Percentiles rank a stretch among this genome's conserved stretches.
Conservation (phyloP, 2,329 filamentous ascomycete species). For the Aspergillus brunneoviolaceus region DNA sequence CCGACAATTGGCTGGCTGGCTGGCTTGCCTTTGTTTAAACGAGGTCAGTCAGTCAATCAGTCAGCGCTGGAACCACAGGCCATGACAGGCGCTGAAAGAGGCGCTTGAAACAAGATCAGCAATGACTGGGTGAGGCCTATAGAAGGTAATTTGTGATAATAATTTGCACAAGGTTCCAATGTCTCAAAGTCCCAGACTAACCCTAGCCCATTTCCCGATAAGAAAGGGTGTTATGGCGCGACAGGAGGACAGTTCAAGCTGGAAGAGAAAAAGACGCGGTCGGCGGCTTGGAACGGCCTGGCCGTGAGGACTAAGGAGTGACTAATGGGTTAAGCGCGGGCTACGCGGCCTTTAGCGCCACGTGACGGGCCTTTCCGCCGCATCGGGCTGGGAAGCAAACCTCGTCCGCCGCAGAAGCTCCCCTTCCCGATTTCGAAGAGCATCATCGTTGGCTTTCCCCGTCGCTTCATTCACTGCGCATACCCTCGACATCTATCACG, state of each 20-base stretch:
- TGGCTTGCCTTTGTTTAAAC: conserved; percentile 10
- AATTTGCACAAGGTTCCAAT: not conserved
- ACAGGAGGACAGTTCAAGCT: not conserved
- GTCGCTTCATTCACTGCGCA: conserved; percentile 17
- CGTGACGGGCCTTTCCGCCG: conserved; percentile 5
- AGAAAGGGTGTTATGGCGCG: not conserved
- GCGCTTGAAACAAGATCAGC: not conserved
- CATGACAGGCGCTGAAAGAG: conserved; percentile 11
- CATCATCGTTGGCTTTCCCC: conserved; percentile 13
- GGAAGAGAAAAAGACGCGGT: conserved; percentile 4
- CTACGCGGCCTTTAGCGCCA: not conserved
- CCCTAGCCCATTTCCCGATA: conserved; percentile 1
- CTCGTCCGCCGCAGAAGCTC: conserved; percentile 23
- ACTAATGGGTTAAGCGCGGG: conserved; percentile 18
- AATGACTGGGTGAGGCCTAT: not conserved
- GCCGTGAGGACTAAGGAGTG: conserved; percentile 8
- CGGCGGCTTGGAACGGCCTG: not conserved
- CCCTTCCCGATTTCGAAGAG: conserved; percentile 20
- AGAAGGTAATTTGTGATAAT: not conserved
- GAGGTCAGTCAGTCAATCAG: conserved; percentile 16
- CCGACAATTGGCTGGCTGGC: not conserved
- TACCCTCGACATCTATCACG: conserved; percentile 6
- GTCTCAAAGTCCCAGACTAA: not conserved
- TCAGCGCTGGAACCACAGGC: conserved; percentile 6
- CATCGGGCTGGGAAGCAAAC: conserved; percentile 19